A percentile compares a stretch with the other conserved stretches of the same genome.
phyloP scores from a whole-genome alignment of 495 filamentous ascomycete genomes.

The Lichina pygmaea region DNA sequence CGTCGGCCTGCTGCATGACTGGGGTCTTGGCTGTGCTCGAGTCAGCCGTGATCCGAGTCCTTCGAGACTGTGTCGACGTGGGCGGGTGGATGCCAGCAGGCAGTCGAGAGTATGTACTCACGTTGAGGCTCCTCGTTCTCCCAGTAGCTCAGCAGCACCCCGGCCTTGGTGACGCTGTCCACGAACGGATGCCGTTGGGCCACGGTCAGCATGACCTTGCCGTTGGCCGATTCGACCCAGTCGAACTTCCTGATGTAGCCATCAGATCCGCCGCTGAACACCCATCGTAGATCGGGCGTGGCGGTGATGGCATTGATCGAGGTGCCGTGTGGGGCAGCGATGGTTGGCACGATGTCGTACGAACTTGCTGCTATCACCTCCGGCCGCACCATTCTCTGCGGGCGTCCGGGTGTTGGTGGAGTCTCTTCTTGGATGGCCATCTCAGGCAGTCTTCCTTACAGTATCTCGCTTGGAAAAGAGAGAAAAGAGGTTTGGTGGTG shows the following conservation, averaged over 20 bases:
- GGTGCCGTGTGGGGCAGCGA: conserved; percentile 83
- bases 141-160: conserved; percentile 86
- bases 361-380: conserved; percentile 58
- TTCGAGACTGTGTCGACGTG: not conserved
- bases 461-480: too few relatives aligned
- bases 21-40: conserved; percentile 10
- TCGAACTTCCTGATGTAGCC: conserved; percentile 91
- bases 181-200: conserved; percentile 94
- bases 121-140: conserved; percentile 39
- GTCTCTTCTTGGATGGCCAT: too few relatives aligned
- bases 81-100: not conserved
- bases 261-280: conserved; percentile 81
- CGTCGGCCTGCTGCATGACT: conserved; percentile 11
- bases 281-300: conserved; percentile 86
- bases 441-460: too few relatives aligned
- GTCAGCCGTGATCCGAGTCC: conserved; percentile 2
- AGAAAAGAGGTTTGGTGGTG: too few relatives aligned
- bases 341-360: conserved; percentile 93
- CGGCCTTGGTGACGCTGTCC: conserved; percentile 85
- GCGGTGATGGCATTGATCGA: conserved; percentile 82
- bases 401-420: too few relatives aligned
- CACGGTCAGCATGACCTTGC: conserved; percentile 78
- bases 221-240: conserved; percentile 83
- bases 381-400: conserved; percentile 12
- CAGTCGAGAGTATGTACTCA: conserved; percentile 1